Conservation (phyloP, 169 alveolate species). For the Plasmodium relictum region DNA sequence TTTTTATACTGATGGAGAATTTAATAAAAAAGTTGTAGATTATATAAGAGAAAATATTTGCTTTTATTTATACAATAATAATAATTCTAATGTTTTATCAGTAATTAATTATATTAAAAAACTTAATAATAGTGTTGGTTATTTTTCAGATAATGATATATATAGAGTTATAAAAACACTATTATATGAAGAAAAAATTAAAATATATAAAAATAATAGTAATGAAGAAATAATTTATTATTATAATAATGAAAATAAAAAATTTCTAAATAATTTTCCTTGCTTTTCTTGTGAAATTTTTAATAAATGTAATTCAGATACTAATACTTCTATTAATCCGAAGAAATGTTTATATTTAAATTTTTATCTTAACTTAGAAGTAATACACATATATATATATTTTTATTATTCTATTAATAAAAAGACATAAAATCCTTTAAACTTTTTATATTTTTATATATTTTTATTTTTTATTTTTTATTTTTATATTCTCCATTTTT, state of each 20-base stretch:
- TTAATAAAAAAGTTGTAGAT: constrained; percentile 92
- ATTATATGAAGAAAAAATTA: constrained; percentile 52
- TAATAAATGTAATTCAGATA: constrained; percentile 74
- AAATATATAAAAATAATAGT: constrained; percentile 47
- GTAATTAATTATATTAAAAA: constrained; percentile 76
- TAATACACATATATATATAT: constrained; percentile 3
- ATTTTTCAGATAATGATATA: constrained; percentile 68
- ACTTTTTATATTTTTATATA: no score
- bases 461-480: no score
- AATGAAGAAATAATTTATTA: constrained; percentile 64
- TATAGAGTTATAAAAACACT: constrained; percentile 72
- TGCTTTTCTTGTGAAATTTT: constrained; percentile 76
- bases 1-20: constrained; percentile 93
- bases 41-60: constrained; percentile 80
- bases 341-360: constrained; percentile 64
- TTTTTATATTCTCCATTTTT: no score
- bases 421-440: no score
- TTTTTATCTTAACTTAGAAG: constrained; percentile 67
- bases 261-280: constrained; percentile 35
- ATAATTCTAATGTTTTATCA: constrained; percentile 76
- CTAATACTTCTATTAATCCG: constrained; percentile 65
- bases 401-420: no score
- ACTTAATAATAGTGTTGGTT: constrained; percentile 57
- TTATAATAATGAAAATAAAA: constrained; percentile 75
- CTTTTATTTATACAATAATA: constrained; percentile 75